Percentiles rank a stretch among this genome's conserved stretches.
Evolutionary conservation across 352 stramenopile species (phyloP).

Genomic region (Pythium phragmitis): DNA sequence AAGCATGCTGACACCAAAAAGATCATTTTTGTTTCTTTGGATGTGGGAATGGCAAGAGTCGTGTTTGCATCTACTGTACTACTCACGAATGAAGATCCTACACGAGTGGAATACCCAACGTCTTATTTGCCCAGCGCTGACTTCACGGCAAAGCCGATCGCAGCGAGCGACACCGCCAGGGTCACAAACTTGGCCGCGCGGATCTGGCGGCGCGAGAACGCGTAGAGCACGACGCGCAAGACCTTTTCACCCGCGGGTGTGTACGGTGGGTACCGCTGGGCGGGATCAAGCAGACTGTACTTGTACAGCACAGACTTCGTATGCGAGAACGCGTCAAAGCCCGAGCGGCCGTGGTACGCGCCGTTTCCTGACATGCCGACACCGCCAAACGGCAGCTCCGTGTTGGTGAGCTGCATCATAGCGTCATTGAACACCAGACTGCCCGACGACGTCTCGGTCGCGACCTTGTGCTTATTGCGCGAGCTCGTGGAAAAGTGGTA

Average conservation of each 20-base stretch:
- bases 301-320: slow-evolving; percentile 70
- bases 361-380: slow-evolving; percentile 69
- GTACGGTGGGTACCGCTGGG: slow-evolving; percentile 67
- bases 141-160: slow-evolving; percentile 16
- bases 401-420: slow-evolving; percentile 34
- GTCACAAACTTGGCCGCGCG: slow-evolving; percentile 31
- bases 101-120: background rate
- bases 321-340: slow-evolving; percentile 82
- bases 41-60: too few relatives aligned
- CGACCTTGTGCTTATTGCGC: slow-evolving; percentile 21
- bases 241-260: slow-evolving; percentile 32
- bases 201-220: slow-evolving; percentile 46
- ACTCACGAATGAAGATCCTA: too few relatives aligned
- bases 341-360: slow-evolving; percentile 77
- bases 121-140: slow-evolving; percentile 1
- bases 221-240: slow-evolving; percentile 43
- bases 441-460: slow-evolving; percentile 29
- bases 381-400: slow-evolving; percentile 34
- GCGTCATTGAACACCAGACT: slow-evolving; percentile 36
- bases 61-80: too few relatives aligned
- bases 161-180: slow-evolving; percentile 6
- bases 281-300: slow-evolving; percentile 48
- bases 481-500: slow-evolving; percentile 31
- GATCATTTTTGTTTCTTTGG: too few relatives aligned
- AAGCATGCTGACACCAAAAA: too few relatives aligned